Evolutionary conservation across 805 yeast species (phyloP), one percentile per base, ranked within the genome.

Genomic region (Pichia heedii): DNA sequence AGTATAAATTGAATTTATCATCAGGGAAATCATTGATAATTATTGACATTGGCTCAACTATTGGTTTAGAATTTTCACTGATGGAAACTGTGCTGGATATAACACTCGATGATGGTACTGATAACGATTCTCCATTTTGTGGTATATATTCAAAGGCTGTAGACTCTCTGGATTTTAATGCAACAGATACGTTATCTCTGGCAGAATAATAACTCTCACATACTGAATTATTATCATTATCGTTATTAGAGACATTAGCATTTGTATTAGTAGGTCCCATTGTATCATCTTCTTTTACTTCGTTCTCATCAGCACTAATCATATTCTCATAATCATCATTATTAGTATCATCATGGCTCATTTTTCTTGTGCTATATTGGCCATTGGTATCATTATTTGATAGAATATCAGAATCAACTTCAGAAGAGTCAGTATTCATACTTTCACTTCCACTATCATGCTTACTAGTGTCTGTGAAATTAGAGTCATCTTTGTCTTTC

Each of bases 21-120:
- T 63, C 55, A 26, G 69, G 65, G 93, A 94, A 85, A 51, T 84
- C 83, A 57, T 89, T 80, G 5, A 84, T 72, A 13, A 29, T 29
- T 2, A 29, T 16, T 13, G 32, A 29, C 32, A 29, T 29, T 15
- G 32, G 38, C 18, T 36, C 26, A 37, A 44, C 18, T 19, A 44
- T 18, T 4, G 19, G 20, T 8, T 10, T 12, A 8, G 11, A 24
- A 8, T 24, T 7, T 8, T 24, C 11, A 7, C 11, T 24, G 7
- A 11, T 24, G 7, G 27, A 24, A 24, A 24, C 11, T 7, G 27
- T 24, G 27, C 11, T 11, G 7, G 27, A 8, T 24, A 24, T 24
- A 11, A 8, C 27, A 11, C 11, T 24, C 7, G 27, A 24, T 24
- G 7, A 11, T 24, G 27, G 7, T 8, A 8, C 11, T 11, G 27